Base-by-base conservation (phyloP, 2,329 filamentous ascomycete species). In the Thielaviopsis musarum region DNA sequence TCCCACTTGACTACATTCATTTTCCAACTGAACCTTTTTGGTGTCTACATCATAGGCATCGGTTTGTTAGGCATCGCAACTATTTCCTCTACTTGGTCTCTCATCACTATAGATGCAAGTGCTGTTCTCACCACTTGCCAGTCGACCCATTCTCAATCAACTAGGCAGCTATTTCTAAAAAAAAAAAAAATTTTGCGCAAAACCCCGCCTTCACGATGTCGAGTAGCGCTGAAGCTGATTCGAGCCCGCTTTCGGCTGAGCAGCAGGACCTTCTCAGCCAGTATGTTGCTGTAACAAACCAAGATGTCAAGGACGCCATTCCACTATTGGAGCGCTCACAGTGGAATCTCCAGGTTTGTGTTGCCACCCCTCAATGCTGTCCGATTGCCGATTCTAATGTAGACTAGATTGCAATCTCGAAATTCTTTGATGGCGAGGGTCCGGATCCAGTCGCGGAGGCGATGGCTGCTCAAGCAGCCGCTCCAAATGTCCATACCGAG, bases 391-490 rank as follows among this genome's bases (percentile, higher is more conserved):
- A 48, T 12, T 13, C 13, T 24, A 21, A 7, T 38, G 21, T 17
- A 19, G 15, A 60, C 4, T 68, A 96, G 85, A 95, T 97, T 66
- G 91, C 93, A 61, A 91, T 98, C 64, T 83, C 93, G 64, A 94
- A 94, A 69, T 97, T 97, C 80, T 98, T 96, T 70, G 93, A 98
- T 67, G 93, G 93, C 65, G 93, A 97, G 73, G 85, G 85, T 3
- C 81, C 89, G 55, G 88, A 95, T 69, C 85, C 82, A 13, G 75
- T 91, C 19, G 85, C 87, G 61, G 88, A 93, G 73, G 87, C 87
- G 61, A 78, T 84, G 56, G 79, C 84, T 55, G 77, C 79, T 7
- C 77, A 84, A 62, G 71, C 77, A n/a, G 83, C 85, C 19, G 80
- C 81, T 54, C 76, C 80, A 63, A 73, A 82, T 61, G 73, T 77